Evolutionary conservation across 2,329 filamentous ascomycete genomes (phyloP).

Genomic region (Pyrenophora graminea): DNA sequence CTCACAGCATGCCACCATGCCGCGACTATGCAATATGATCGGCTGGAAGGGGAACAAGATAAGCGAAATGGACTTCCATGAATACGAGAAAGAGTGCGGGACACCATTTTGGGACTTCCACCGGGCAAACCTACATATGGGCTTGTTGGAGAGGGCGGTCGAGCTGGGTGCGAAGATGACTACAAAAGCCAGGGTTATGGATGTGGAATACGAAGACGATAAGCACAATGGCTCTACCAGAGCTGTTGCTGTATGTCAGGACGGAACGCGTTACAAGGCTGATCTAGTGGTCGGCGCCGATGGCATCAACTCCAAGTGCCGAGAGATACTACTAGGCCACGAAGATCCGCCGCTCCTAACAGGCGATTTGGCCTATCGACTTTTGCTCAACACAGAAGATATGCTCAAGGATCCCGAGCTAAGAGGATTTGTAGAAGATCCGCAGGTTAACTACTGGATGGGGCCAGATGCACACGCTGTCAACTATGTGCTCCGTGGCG

Average conservation of each 20-base stretch:
- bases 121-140: constrained; percentile 57
- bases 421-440: constrained; percentile 51
- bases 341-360: constrained; percentile 55
- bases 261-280: constrained; percentile 45
- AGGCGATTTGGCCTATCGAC: constrained; percentile 57
- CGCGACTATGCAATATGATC: constrained; percentile 54
- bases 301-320: constrained; percentile 53
- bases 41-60: constrained; percentile 59
- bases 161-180: constrained; percentile 56
- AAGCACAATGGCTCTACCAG: constrained; percentile 31
- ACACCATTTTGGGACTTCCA: constrained; percentile 61
- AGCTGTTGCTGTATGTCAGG: constrained; percentile 48
- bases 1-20: constrained; percentile 49
- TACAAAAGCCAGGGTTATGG: constrained; percentile 51
- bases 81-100: constrained; percentile 42
- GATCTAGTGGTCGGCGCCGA: constrained; percentile 57
- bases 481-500: constrained; percentile 56
- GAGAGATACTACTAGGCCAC: constrained; percentile 52
- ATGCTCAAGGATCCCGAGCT: constrained; percentile 55
- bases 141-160: constrained; percentile 52
- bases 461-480: constrained; percentile 58
- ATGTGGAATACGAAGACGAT: constrained; percentile 43
- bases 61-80: constrained; percentile 55
- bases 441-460: constrained; percentile 59
- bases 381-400: constrained; percentile 52